A percentile compares a stretch with the other conserved stretches of the same genome.
phyloP scores from a whole-genome alignment of 2,329 filamentous ascomycete genomes.

The Epichloe aotearoae region DNA sequence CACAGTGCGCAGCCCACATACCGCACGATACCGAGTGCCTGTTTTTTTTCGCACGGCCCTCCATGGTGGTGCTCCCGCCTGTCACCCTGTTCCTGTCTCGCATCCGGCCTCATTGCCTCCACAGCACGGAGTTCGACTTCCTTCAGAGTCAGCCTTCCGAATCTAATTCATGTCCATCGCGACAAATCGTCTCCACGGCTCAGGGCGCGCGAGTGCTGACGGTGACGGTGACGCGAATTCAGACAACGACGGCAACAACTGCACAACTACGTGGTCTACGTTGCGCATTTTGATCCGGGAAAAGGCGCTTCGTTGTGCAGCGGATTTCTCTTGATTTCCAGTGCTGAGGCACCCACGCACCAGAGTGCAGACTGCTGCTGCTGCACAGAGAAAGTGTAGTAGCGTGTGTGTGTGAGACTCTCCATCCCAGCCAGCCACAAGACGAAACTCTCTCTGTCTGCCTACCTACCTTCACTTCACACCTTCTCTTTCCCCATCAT shows the following conservation, averaged over 20 bases:
- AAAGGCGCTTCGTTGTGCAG: neutral
- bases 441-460: slow-evolving; percentile 4
- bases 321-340: neutral
- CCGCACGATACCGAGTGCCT: too few relatives aligned
- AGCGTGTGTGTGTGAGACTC: neutral
- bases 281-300: neutral
- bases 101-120: slow-evolving; percentile 4
- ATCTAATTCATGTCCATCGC: slow-evolving; percentile 12
- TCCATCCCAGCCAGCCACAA: slow-evolving; percentile 9
- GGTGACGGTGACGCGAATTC: slow-evolving; percentile 7
- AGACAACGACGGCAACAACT: slow-evolving; percentile 1
- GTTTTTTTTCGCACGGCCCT: neutral
- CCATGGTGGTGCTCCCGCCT: neutral
- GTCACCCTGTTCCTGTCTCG: slow-evolving; percentile 3
- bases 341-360: slow-evolving; percentile 5
- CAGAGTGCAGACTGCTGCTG: neutral
- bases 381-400: neutral
- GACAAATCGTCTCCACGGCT: slow-evolving; percentile 14
- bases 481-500: slow-evolving; percentile 6
- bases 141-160: slow-evolving; percentile 3
- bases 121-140: slow-evolving; percentile 1
- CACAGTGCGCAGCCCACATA: neutral
- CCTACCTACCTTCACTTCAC: slow-evolving; percentile 6
- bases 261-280: neutral
- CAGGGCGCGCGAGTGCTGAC: slow-evolving; percentile 13